These are phyloP conservation scores for Waltergamsia citrina DNA, from an alignment of 2,329 filamentous ascomycete genomes.

Conservation along the genomic window DNA sequence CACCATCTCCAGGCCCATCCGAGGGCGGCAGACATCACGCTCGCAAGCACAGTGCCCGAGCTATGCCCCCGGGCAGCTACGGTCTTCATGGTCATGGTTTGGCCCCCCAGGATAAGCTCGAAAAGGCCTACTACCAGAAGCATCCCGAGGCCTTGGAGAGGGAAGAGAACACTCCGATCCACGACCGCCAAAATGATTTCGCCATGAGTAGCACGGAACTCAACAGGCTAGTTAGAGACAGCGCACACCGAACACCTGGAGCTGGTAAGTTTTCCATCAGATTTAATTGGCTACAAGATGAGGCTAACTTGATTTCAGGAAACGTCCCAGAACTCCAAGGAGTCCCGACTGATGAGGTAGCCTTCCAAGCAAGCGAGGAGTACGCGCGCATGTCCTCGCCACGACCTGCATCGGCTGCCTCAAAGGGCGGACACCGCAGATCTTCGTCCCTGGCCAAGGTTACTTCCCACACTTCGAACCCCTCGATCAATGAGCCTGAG, in stretches of 20 bases:
- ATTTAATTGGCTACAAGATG: not conserved
- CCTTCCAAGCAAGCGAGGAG: conserved; percentile 78
- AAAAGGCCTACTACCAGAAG: conserved; percentile 87
- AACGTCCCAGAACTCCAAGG: conserved; percentile 52
- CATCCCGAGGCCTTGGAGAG: conserved; percentile 76
- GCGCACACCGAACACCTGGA: conserved; percentile 43
- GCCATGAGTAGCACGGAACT: conserved; percentile 83
- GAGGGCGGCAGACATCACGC: conserved; percentile 47
- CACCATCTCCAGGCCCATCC: conserved; percentile 68
- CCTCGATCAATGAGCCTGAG: not conserved
- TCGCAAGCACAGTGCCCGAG: conserved; percentile 64
- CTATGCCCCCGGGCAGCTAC: conserved; percentile 77
- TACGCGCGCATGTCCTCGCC: conserved; percentile 71
- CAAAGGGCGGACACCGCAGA: conserved; percentile 19
- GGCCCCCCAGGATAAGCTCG: conserved; percentile 67
- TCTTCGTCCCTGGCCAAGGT: conserved; percentile 2
- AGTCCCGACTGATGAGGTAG: conserved; percentile 85
- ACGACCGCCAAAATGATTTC: conserved; percentile 57
- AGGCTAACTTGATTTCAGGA: conserved; percentile 38
- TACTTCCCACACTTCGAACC: not conserved
- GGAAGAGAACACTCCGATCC: conserved; percentile 46
- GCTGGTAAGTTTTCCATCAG: conserved; percentile 35
- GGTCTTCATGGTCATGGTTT: conserved; percentile 84
- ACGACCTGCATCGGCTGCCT: conserved; percentile 33
- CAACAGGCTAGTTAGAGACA: conserved; percentile 79